These are phyloP conservation scores for Phytopythium oedochilum DNA, from an alignment of 352 stramenopile species.

Conservation along the genomic window DNA sequence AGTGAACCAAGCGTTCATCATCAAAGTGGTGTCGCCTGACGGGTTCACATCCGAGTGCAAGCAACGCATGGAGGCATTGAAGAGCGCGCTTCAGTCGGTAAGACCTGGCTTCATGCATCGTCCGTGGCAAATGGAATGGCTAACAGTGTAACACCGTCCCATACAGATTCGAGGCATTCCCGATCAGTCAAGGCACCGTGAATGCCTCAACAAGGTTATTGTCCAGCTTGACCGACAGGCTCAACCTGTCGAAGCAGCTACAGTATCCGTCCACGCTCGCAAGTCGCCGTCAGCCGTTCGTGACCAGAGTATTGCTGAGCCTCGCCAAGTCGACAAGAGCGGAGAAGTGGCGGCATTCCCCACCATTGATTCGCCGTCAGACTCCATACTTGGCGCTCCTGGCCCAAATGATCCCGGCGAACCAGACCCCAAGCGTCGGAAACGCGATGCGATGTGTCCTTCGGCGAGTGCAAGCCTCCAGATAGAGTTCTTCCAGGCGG, in stretches of 20 bases:
- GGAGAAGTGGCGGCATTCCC: not conserved
- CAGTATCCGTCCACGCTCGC: not conserved
- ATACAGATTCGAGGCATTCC: not conserved
- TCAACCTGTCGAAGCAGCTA: not conserved
- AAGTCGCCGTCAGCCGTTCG: not conserved
- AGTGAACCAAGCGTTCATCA: not conserved
- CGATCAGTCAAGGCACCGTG: not conserved
- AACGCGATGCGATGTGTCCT: not conserved
- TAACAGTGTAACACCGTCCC: too few species aligned
- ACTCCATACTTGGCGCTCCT: too few species aligned
- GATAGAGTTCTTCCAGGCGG: not conserved
- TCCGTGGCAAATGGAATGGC: too few species aligned
- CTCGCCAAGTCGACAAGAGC: not conserved
- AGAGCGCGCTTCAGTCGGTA: not conserved
- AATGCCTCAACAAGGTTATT: not conserved
- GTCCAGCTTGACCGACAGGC: not conserved
- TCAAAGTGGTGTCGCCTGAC: not conserved
- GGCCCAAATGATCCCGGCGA: not conserved
- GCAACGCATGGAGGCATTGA: not conserved
- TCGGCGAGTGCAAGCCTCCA: not conserved
- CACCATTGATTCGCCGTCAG: too few species aligned
- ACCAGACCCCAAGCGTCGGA: not conserved
- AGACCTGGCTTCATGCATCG: not conserved
- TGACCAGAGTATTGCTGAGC: too few species aligned
- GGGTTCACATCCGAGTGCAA: not conserved